Evolutionary conservation across 2,329 filamentous ascomycete genomes (phyloP).

Genomic region (Saccharata proteae): DNA sequence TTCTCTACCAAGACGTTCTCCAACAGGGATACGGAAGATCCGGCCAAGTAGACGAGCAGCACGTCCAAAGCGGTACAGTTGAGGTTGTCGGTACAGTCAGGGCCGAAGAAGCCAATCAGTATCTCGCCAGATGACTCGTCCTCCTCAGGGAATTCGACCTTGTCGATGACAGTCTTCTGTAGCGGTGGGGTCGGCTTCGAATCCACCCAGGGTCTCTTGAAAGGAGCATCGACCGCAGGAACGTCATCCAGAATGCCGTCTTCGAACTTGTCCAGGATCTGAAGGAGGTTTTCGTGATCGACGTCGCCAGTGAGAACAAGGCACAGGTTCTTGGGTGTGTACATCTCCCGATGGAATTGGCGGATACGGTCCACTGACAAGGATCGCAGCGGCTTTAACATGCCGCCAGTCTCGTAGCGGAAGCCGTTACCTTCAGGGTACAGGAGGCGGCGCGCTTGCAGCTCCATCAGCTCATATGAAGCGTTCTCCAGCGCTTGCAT

Average conservation of each 20-base stretch:
- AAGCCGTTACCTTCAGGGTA: constrained; percentile 89
- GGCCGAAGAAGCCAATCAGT: constrained; percentile 75
- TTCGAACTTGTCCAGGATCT: constrained; percentile 80
- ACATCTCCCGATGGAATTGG: constrained; percentile 93
- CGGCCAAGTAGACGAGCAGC: constrained; percentile 74
- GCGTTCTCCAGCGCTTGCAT: constrained; percentile 94
- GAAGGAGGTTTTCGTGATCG: constrained; percentile 65
- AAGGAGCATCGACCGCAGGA: constrained; percentile 60
- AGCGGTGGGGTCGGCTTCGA: constrained; percentile 67
- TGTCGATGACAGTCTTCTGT: constrained; percentile 59
- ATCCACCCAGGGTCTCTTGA: constrained; percentile 83
- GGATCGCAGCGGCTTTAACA: constrained; percentile 82
- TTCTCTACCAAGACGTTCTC: constrained; percentile 89
- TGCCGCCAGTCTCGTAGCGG: constrained; percentile 93
- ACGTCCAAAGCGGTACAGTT: constrained; percentile 63
- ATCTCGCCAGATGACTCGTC: constrained; percentile 91
- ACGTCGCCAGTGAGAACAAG: constrained; percentile 87
- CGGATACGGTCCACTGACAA: constrained; percentile 82
- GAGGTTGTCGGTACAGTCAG: constrained; percentile 60
- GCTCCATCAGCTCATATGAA: constrained; percentile 74
- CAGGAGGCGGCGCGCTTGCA: constrained; percentile 64
- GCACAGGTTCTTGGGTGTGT: constrained; percentile 91
- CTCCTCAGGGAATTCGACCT: constrained; percentile 86
- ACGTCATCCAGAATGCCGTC: constrained; percentile 73
- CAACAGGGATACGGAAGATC: constrained; percentile 82